phyloP scores from a whole-genome alignment of 768 basidiomycete species.

The Lyophyllum atratum region DNA sequence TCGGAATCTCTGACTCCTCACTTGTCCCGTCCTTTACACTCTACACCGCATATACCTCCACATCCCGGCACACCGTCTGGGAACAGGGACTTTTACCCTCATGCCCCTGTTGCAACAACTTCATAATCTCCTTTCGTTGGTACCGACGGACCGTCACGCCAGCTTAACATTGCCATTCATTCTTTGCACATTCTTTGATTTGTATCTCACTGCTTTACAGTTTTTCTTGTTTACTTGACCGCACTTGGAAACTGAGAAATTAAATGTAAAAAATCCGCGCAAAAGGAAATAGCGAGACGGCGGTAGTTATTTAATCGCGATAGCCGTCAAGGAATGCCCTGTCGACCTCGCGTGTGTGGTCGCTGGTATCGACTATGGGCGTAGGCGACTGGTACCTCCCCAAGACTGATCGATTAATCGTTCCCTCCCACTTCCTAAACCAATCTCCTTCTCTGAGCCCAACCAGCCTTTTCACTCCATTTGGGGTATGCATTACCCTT shows the following conservation, averaged over 20 bases:
- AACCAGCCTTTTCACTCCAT: constrained; percentile 42
- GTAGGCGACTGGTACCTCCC: constrained; percentile 42
- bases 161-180: constrained; percentile 1
- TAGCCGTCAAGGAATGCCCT: constrained; percentile 31
- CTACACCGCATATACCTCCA: constrained; percentile 7
- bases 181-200: constrained; percentile 2
- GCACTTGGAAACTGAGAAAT: neutral
- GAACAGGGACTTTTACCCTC: neutral
- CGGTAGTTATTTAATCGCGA: constrained; percentile 10
- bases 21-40: neutral
- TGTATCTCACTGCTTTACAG: constrained; percentile 10
- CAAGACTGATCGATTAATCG: constrained; percentile 62
- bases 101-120: neutral
- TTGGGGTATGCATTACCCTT: constrained; percentile 30
- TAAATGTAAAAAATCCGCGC: constrained; percentile 1
- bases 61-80: neutral
- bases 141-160: constrained; percentile 5
- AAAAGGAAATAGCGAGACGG: neutral
- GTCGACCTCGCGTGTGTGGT: constrained; percentile 9
- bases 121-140: neutral
- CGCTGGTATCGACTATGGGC: constrained; percentile 24
- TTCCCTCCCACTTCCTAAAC: constrained; percentile 76
- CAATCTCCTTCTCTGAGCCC: constrained; percentile 77
- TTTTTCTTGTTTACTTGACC: constrained; percentile 5
- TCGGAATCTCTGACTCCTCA: neutral